Evolutionary conservation across 106 monocot genomes (phyloP), one percentile per base, ranked within the genome.

Genomic region (Hemerocallis citrina): DNA sequence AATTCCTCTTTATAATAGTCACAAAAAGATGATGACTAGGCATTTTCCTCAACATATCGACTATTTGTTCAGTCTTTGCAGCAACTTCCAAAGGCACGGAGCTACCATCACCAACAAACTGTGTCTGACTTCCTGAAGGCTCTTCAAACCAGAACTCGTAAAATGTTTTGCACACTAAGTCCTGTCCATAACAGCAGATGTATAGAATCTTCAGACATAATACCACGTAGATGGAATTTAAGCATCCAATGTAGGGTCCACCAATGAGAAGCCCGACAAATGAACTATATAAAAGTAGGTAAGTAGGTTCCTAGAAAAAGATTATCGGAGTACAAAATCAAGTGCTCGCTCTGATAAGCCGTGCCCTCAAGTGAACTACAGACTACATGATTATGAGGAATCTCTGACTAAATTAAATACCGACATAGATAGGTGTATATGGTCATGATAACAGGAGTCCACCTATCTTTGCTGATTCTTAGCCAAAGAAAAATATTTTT

Each of bases 111-210:
- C 81, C 90, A 16, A 81, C 74, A 66, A 79, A 96, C 67, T 88
- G 77, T 57, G 87, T 96, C 54, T 77, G 73, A 35, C 69, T 79
- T 74, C 78, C 84, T 56, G 92, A 70, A 32, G 92, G 76, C 52
- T 81, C 81, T 75, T 98, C 98, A 77, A 98, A 98, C 98, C 98
- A 98, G 25, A 98, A 83, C 61, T 98, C 98, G 61, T 85, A 88
- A 67, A 98, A 98, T 66, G 92, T 92, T 70, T 92, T 98, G 67
- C 92, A 88, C 52, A 98, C 98, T 12, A 98, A 65, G 58, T 98
- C 98, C 98, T 98, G 75, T 48, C 65, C 67, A 56, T 43, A 46
- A 44, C 36, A 52, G 19, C 2, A 58, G 38, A 41, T 16, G 17
- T 6, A 62, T 40, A 41, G 54, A 70, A 52, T n/a, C 41, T 52